Base-by-base conservation (phyloP, 345 rosid species). In the Syzygium aqueum region DNA sequence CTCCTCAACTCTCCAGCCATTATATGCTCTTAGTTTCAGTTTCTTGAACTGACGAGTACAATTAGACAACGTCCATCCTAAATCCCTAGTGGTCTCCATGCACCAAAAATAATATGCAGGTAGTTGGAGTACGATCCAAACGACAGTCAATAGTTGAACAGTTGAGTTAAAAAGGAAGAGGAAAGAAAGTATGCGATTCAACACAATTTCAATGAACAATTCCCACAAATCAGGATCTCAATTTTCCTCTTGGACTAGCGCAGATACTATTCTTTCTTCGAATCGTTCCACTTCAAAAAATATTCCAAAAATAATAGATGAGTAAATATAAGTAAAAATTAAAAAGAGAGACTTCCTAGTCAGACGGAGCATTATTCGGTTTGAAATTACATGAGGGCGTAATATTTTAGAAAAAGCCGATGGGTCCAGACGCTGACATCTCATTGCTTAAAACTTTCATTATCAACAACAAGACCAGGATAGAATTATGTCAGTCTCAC, bases 401-500 rank as follows among this genome's bases (percentile, higher is more conserved):
- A 67, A 19, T 37, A 73, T 37, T 17, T 33, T 73, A 73, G 82
- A 33, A 19, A 73, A 30, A 37, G 13, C 14, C 25, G 5, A 73
- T 19, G 49, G 80, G 49, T 37, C 82, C 82, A 37, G 82, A 73
- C 0, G 15, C 49, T 73, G 49, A 73, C 82, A 73, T 37, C 49
- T 73, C 82, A 73, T 73, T 73, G 15, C 49, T 37, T 21, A 37
- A 73, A 37, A 73, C 21, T 37, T 7, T 73, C 82, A 19, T 37
- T 73, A 73, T 37, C 82, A 73, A 73, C 82, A 37, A 22, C 82
- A 11, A 37, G 49, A 73, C 6, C 82, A 73, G 15, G 27, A 73
- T 13, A 73, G 49, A 21, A 25, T 73, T 73, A 73, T 37, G 37
- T 37, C 82, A 73, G 82, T 33, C 82, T 84, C 84, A 90, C 93